Evolutionary conservation across 352 stramenopile genomes (phyloP).

Genomic region (Globisporangium cystogenes): DNA sequence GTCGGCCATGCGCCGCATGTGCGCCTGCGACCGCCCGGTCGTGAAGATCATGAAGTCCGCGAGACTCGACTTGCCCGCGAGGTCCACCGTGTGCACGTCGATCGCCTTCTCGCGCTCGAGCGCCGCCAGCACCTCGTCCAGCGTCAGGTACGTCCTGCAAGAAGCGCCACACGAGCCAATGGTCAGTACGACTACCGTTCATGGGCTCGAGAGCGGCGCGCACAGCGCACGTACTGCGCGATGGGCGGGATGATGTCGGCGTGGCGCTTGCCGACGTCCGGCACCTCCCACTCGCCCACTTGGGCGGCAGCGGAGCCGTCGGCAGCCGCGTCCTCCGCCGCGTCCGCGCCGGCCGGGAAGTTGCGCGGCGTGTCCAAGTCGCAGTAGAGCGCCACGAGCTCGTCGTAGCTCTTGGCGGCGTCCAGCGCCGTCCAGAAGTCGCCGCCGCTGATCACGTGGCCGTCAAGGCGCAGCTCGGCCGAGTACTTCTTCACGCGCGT

Average conservation of each 20-base stretch:
- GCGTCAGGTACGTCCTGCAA: slow-evolving; percentile 54
- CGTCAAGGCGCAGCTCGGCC: slow-evolving; percentile 63
- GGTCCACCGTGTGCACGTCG: slow-evolving; percentile 69
- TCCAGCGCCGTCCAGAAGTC: slow-evolving; percentile 81
- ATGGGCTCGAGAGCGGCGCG: no score
- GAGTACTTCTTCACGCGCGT: slow-evolving; percentile 83
- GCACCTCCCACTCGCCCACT: slow-evolving; percentile 53
- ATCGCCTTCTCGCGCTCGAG: slow-evolving; percentile 74
- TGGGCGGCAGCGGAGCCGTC: slow-evolving; percentile 6
- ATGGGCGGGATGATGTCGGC: slow-evolving; percentile 71
- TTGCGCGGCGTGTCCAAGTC: slow-evolving; percentile 72
- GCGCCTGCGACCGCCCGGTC: slow-evolving; percentile 70
- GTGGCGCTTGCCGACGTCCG: slow-evolving; percentile 61
- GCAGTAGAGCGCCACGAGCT: slow-evolving; percentile 77
- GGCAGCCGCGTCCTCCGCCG: slow-evolving; percentile 23
- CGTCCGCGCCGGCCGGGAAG: slow-evolving; percentile 30
- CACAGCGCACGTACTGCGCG: slow-evolving; percentile 22
- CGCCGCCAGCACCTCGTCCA: slow-evolving; percentile 61
- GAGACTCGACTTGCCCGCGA: slow-evolving; percentile 73
- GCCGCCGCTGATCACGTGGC: slow-evolving; percentile 65
- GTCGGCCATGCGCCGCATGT: slow-evolving; percentile 88
- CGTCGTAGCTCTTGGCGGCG: slow-evolving; percentile 76
- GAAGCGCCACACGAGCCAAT: no score
- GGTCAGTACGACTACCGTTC: no score
- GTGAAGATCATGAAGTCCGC: slow-evolving; percentile 89